Evolutionary conservation across 2,329 filamentous ascomycete genomes (phyloP).

Genomic region (Xylariaceae sp.): DNA sequence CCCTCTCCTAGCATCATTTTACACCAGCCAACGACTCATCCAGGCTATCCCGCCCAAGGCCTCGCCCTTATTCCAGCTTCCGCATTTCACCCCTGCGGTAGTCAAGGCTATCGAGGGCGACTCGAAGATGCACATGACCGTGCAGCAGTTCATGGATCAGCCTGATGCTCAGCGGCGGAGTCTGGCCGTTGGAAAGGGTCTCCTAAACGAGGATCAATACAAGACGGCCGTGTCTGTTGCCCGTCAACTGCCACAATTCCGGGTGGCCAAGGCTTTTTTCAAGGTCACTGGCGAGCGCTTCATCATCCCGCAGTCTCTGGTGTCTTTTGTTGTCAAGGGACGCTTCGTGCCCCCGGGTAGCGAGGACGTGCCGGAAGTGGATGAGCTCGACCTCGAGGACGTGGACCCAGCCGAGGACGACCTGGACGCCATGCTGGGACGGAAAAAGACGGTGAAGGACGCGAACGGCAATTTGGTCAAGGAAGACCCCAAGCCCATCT

Average conservation of each 20-base stretch:
- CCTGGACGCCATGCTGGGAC: conserved; percentile 73
- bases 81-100: conserved; percentile 67
- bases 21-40: conserved; percentile 76
- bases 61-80: conserved; percentile 86
- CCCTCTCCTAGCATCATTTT: conserved; percentile 76
- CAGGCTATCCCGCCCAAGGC: conserved; percentile 79
- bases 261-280: conserved; percentile 91
- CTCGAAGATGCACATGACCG: conserved; percentile 63
- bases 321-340: conserved; percentile 91
- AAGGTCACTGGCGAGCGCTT: conserved; percentile 93
- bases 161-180: conserved; percentile 66
- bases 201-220: conserved; percentile 72
- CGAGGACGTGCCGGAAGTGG: conserved; percentile 63
- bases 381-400: conserved; percentile 78
- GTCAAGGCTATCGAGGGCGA: conserved; percentile 65
- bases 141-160: conserved; percentile 85
- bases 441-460: conserved; percentile 59
- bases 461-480: conserved; percentile 48
- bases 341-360: conserved; percentile 86
- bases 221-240: conserved; percentile 67
- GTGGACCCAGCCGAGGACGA: conserved; percentile 90
- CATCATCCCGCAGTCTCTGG: conserved; percentile 85
- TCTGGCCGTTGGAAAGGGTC: conserved; percentile 60
- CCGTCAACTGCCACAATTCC: conserved; percentile 73
- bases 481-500: conserved; percentile 56